Percentiles rank a stretch among this genome's conserved stretches.
Conservation (phyloP, 768 basidiomycete genomes). For the Mrakia gelida region DNA sequence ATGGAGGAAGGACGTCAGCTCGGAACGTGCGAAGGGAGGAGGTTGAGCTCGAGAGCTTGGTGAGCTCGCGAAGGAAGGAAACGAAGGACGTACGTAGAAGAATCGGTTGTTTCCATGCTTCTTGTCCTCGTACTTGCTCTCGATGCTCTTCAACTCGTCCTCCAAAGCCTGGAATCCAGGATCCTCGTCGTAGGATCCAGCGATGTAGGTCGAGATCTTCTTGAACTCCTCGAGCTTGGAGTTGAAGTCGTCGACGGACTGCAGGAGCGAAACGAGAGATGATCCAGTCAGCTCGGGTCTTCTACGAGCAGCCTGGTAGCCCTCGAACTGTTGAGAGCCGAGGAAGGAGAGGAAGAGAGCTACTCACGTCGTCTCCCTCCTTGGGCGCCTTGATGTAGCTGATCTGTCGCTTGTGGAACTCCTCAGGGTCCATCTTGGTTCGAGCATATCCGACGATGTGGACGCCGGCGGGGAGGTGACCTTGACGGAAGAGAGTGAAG, state of each 20-base stretch:
- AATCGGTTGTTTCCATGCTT: conserved; percentile 58
- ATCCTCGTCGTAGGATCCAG: conserved; percentile 83
- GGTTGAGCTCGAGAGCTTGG: background rate
- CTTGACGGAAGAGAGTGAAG: conserved; percentile 77
- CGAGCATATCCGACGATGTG: conserved; percentile 95
- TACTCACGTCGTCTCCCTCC: conserved; percentile 53
- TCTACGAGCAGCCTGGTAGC: background rate
- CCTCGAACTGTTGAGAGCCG: background rate
- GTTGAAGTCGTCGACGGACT: conserved; percentile 45
- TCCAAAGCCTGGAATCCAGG: conserved; percentile 72
- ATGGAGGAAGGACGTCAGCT: background rate
- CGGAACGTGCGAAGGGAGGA: background rate
- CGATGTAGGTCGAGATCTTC: conserved; percentile 68
- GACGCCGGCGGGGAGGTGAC: conserved; percentile 72
- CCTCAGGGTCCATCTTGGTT: conserved; percentile 80
- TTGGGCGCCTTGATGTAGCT: conserved; percentile 74
- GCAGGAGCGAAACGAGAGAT: background rate
- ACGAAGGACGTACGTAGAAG: background rate
- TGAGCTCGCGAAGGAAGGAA: background rate
- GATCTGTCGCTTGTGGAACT: conserved; percentile 77
- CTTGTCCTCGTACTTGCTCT: conserved; percentile 59
- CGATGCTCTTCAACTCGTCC: conserved; percentile 70
- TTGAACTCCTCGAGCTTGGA: conserved; percentile 78
- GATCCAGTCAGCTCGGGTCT: background rate
- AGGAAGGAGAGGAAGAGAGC: background rate